Base-by-base conservation (phyloP, 1,139 yeast species). In the Candida glucosophila region DNA sequence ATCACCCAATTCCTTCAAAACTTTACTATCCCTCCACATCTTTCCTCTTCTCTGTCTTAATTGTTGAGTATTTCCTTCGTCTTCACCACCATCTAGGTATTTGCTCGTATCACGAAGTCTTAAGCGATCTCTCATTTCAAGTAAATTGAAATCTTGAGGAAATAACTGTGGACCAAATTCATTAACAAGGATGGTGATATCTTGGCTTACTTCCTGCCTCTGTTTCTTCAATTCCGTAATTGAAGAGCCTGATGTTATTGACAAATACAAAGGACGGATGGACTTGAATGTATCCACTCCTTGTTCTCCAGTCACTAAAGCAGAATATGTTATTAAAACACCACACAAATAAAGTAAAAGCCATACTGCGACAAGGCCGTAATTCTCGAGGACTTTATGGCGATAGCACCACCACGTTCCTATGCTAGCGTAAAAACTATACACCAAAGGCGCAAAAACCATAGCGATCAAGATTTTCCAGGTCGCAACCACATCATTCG, bases 231-330 rank as follows among this genome's bases (percentile, higher is more conserved):
- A 55, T 29, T 69, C 77, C 26, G 55, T 49, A 23, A 75, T 61
- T 19, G 78, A 74, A 32, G 82, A 75, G 10, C 75, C 72, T 25
- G 74, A 67, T 5, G 69, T 68, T 20, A 88, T 54, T 2, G 94
- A 79, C 22, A 86, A 56, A 46, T 85, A 79, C 26, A 54, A 50
- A 22, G 63, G 72, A 32, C 49, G 50, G 34, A 50, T 55, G 4
- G 66, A 55, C 38, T 52, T 54, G 43, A 50, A 62, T 35, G 53
- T 54, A 39, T 54, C 69, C 18, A 58, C 48, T 1, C 70, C 60
- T 19, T 57, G 55, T 30, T 63, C 69, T 2, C 64, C 66, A 6
- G 58, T 56, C 29, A 66, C 41, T 23, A 62, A 47, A n/a, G 67
- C 56, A 1, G 66, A 56, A 27, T 55, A 51, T 0, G 72, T 63